A percentile compares a stretch with the other conserved stretches of the same genome.
These are phyloP conservation scores for Neofusicoccum ribis DNA, from an alignment of 2,329 filamentous ascomycete genomes.

Conservation along the genomic window DNA sequence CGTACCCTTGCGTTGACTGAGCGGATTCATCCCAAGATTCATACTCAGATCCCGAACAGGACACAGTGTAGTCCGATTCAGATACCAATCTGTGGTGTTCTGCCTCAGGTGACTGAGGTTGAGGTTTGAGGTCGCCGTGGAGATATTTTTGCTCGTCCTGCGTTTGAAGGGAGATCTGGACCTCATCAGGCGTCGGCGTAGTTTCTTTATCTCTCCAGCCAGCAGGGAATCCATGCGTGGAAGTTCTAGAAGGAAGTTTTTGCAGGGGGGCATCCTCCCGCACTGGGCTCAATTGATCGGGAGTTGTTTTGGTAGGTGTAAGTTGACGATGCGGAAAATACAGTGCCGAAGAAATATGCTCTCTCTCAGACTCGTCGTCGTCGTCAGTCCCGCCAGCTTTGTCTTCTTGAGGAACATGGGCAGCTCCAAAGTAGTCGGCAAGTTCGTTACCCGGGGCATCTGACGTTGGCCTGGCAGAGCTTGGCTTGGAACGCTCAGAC, in stretches of 20 bases:
- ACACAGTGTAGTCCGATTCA: conserved; percentile 26
- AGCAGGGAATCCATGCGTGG: conserved; percentile 3
- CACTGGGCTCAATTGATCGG: conserved; percentile 11
- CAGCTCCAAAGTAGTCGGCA: conserved; percentile 17
- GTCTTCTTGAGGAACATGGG: conserved; percentile 1
- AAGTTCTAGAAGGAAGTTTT: conserved; percentile 9
- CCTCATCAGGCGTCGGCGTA: conserved; percentile 46
- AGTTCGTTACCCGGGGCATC: conserved; percentile 13
- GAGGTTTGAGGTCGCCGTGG: conserved; percentile 57
- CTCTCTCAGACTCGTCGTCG: conserved; percentile 70
- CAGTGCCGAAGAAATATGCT: conserved; percentile 83
- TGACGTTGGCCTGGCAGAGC: conserved; percentile 24
- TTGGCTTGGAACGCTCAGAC: conserved; percentile 34
- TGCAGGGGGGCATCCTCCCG: conserved; percentile 1
- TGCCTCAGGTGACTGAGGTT: conserved; percentile 40
- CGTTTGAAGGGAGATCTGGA: conserved; percentile 63
- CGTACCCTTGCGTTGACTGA: conserved; percentile 49
- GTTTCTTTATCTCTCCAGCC: conserved; percentile 19
- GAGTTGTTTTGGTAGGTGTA: conserved; percentile 12
- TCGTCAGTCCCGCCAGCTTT: conserved; percentile 36
- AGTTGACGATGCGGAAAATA: conserved; percentile 74
- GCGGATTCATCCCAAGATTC: conserved; percentile 44
- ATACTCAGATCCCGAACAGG: conserved; percentile 42
- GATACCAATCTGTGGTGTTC: conserved; percentile 1
- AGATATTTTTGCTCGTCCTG: conserved; percentile 61